Percentiles rank a stretch among this genome's conserved stretches.
Evolutionary conservation across 108 stramenopile species (phyloP).

Genomic region (Discostella pseudostelligera): DNA sequence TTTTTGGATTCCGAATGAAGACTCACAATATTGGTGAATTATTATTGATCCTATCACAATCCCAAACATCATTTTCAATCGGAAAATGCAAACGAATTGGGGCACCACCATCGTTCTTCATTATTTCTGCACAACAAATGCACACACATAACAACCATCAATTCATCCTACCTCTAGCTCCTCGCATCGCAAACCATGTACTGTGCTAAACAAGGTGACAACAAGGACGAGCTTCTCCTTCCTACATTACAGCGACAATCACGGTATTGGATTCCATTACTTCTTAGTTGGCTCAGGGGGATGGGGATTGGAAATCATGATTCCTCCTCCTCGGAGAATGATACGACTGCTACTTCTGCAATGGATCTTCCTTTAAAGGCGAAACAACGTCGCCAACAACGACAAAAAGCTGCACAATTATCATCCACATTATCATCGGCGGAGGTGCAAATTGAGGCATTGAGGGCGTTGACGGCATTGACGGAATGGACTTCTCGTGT

Average conservation of each 20-base stretch:
- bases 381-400: conserved; percentile 16
- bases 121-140: too few species aligned
- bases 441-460: conserved; percentile 27
- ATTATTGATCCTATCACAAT: too few species aligned
- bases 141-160: too few species aligned
- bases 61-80: too few species aligned
- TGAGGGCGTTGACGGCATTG: conserved; percentile 22
- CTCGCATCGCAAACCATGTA: too few species aligned
- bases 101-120: too few species aligned
- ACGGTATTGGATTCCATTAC: conserved; percentile 40
- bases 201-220: conserved; percentile 9
- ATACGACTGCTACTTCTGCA: conserved; percentile 11
- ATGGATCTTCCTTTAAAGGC: conserved; percentile 18
- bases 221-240: conserved; percentile 13
- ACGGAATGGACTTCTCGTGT: conserved; percentile 25
- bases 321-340: conserved; percentile 10
- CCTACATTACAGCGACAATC: conserved; percentile 34
- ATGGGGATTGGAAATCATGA: background rate
- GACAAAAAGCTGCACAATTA: conserved; percentile 1
- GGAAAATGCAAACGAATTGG: too few species aligned
- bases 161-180: too few species aligned
- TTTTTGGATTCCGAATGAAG: too few species aligned
- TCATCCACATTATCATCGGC: conserved; percentile 2
- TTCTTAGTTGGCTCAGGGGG: conserved; percentile 29
- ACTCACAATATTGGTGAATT: too few species aligned